Conservation (phyloP, 2,329 filamentous ascomycete genomes). For the Botryotinia calthae region DNA sequence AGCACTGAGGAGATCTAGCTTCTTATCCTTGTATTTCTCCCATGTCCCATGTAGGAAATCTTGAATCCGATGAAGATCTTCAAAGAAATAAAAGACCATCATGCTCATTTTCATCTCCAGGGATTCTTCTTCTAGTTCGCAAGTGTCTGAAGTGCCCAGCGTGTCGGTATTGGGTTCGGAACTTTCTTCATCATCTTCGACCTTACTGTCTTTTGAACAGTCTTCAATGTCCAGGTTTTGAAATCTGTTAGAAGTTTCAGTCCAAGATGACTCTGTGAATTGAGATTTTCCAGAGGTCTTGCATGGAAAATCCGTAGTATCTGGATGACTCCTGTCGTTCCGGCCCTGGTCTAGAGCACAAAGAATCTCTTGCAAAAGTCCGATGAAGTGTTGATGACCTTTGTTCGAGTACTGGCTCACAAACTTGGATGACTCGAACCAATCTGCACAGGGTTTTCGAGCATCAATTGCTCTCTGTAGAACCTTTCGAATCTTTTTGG, state of each 20-base stretch:
- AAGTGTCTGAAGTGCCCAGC: neutral
- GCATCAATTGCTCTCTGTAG: neutral
- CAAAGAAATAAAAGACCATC: conserved; percentile 1
- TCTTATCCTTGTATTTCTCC: neutral
- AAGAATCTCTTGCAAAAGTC: neutral
- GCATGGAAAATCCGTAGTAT: neutral
- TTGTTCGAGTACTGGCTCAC: neutral
- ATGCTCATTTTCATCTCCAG: neutral
- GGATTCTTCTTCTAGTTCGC: neutral
- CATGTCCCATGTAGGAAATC: neutral
- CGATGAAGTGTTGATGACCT: neutral
- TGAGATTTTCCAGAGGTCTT: neutral
- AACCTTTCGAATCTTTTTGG: neutral
- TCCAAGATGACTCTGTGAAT: neutral
- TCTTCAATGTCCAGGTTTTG: neutral
- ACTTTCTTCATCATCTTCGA: neutral
- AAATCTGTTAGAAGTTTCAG: neutral
- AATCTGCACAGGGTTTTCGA: neutral
- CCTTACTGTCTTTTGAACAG: neutral
- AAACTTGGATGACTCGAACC: neutral
- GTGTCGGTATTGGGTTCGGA: neutral
- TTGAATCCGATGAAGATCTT: neutral
- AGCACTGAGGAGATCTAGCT: neutral
- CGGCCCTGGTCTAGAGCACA: neutral
- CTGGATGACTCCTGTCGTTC: conserved; percentile 7